Evolutionary conservation across 306 rosid species (phyloP).

Genomic region (Mimosa pudica): DNA sequence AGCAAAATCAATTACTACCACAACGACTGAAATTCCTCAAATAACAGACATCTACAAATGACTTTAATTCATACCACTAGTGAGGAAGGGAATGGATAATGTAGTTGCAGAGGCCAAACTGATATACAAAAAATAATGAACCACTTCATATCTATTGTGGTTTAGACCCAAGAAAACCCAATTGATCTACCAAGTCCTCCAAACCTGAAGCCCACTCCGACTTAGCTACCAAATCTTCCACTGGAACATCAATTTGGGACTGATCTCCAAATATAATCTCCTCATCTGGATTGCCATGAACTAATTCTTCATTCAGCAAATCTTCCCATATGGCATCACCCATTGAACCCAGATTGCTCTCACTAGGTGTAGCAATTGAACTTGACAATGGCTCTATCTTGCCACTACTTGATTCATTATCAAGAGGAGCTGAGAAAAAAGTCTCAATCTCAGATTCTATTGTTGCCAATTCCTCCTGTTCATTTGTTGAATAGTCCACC

Average conservation of each 20-base stretch:
- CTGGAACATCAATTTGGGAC: conserved; percentile 54
- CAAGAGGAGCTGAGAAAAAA: conserved; percentile 46
- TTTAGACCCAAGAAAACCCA: conserved; percentile 64
- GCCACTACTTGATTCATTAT: conserved; percentile 55
- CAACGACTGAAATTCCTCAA: not conserved
- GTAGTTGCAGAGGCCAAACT: conserved; percentile 42
- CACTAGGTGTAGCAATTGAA: conserved; percentile 32
- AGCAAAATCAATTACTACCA: conserved; percentile 38
- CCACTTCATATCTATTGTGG: conserved; percentile 22
- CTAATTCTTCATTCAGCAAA: conserved; percentile 57
- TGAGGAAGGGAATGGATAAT: not conserved
- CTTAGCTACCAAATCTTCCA: conserved; percentile 53
- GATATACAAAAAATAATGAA: not conserved
- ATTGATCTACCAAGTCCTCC: conserved; percentile 70
- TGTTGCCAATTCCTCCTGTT: conserved; percentile 43
- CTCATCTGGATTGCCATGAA: conserved; percentile 54
- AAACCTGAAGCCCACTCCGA: conserved; percentile 67
- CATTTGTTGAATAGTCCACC: conserved; percentile 34
- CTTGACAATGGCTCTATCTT: conserved; percentile 38
- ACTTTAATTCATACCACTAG: conserved; percentile 37
- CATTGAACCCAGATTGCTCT: conserved; percentile 37
- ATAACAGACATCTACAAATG: not conserved
- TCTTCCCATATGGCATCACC: conserved; percentile 62
- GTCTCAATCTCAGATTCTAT: conserved; percentile 66
- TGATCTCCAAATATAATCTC: conserved; percentile 48